Conservation (phyloP, 208 protist species). For the Wallacemonas sp. region DNA sequence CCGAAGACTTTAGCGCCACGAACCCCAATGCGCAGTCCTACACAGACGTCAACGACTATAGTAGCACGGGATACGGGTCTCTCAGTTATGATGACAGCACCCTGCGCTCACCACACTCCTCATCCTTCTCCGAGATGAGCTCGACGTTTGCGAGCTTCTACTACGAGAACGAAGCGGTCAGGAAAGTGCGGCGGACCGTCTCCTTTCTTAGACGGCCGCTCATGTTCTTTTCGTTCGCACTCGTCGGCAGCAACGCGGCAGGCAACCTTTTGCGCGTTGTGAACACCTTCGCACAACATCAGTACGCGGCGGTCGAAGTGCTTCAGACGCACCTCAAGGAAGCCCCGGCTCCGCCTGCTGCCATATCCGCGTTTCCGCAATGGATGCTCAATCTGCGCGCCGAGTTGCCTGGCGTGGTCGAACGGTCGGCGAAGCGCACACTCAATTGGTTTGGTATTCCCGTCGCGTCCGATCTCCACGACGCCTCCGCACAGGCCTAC, state of each 20-base stretch:
- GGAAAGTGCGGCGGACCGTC: conserved; percentile 26
- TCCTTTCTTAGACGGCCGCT: conserved; percentile 62
- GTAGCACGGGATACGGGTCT: conserved; percentile 30
- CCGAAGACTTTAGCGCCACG: conserved; percentile 18
- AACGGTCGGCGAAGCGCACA: conserved; percentile 44
- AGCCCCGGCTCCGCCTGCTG: neutral
- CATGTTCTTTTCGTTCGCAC: conserved; percentile 56
- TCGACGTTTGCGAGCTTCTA: conserved; percentile 85
- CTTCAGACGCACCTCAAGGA: conserved; percentile 3
- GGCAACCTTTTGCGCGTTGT: conserved; percentile 44
- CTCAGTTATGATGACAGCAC: conserved; percentile 48
- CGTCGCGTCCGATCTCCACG: conserved; percentile 60
- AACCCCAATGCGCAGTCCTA: conserved; percentile 11
- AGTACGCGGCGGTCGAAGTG: conserved; percentile 7
- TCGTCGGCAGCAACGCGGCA: conserved; percentile 43
- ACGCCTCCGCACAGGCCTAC: conserved; percentile 18
- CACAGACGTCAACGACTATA: conserved; percentile 14
- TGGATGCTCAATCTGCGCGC: conserved; percentile 68
- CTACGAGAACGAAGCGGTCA: conserved; percentile 54
- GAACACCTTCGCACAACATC: conserved; percentile 22
- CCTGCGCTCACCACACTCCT: conserved; percentile 58
- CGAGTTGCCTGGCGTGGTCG: conserved; percentile 57
- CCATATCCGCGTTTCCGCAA: conserved; percentile 25
- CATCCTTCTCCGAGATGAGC: conserved; percentile 57
- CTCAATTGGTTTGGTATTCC: conserved; percentile 56